Evolutionary conservation across 257 asterid species (phyloP).

Genomic region (Osmanthus fragrans): DNA sequence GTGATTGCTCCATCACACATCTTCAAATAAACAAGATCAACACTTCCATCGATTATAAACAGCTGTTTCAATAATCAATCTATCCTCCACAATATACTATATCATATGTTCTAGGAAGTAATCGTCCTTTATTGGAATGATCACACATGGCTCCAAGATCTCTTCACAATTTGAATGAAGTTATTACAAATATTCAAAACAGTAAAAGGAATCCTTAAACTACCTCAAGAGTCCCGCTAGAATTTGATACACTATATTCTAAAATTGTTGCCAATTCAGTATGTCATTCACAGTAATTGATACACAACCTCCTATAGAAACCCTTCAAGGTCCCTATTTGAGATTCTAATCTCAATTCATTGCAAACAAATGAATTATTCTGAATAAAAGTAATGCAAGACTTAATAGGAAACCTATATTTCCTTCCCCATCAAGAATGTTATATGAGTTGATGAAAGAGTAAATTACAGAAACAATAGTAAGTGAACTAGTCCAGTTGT

Average conservation of each 20-base stretch:
- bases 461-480: slow-evolving; percentile 9
- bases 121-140: neutral
- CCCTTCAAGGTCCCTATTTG: neutral
- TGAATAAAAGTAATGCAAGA: neutral
- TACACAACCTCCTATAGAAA: neutral
- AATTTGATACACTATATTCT: neutral
- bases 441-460: neutral
- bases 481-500: neutral
- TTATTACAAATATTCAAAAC: neutral
- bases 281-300: neutral
- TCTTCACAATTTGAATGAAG: neutral
- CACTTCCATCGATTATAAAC: neutral
- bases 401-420: neutral
- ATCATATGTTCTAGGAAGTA: neutral
- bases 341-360: neutral
- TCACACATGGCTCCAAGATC: neutral
- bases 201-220: neutral
- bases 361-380: neutral
- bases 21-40: neutral
- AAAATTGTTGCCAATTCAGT: neutral
- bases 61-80: neutral
- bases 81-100: neutral
- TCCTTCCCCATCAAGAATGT: slow-evolving; percentile 1
- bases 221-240: neutral
- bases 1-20: neutral